Evolutionary conservation across 768 basidiomycete species (phyloP).

Genomic region (Fomitopsis pulvina): DNA sequence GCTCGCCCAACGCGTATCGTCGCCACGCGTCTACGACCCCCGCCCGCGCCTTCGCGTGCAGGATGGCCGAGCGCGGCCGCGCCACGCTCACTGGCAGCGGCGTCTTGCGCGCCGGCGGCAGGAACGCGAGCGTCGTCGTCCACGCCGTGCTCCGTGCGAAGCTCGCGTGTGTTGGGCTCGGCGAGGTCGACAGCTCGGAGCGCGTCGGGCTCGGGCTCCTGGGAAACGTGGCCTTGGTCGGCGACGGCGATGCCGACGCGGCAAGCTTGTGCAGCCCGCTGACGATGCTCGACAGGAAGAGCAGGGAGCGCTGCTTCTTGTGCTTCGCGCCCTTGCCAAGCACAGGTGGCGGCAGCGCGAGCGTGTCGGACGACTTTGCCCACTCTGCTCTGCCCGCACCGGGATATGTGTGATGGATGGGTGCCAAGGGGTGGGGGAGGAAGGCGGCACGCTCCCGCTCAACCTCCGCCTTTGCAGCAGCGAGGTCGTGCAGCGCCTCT

Average conservation of each 20-base stretch:
- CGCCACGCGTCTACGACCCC: conserved; percentile 63
- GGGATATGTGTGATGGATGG: not conserved
- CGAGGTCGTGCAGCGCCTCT: conserved; percentile 46
- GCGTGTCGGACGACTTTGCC: not conserved
- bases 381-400: not conserved
- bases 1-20: conserved; percentile 49
- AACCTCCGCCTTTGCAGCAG: conserved; percentile 37
- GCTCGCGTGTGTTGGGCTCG: conserved; percentile 11
- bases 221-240: conserved; percentile 2
- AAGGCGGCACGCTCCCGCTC: conserved; percentile 27
- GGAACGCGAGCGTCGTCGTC: conserved; percentile 17
- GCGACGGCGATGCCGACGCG: conserved; percentile 9
- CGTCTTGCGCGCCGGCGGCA: conserved; percentile 10
- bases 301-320: conserved; percentile 64
- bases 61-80: conserved; percentile 17
- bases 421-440: conserved; percentile 2
- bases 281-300: conserved; percentile 48
- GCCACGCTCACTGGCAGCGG: conserved; percentile 7
- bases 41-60: conserved; percentile 60
- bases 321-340: conserved; percentile 37
- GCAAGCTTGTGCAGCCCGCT: conserved; percentile 32
- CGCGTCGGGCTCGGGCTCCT: conserved; percentile 7
- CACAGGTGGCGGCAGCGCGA: conserved; percentile 6
- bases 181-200: conserved; percentile 13
- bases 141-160: conserved; percentile 5